A percentile compares a stretch with the other conserved stretches of the same genome.
Conservation (phyloP, 768 basidiomycete genomes). For the Auricularia sp. region DNA sequence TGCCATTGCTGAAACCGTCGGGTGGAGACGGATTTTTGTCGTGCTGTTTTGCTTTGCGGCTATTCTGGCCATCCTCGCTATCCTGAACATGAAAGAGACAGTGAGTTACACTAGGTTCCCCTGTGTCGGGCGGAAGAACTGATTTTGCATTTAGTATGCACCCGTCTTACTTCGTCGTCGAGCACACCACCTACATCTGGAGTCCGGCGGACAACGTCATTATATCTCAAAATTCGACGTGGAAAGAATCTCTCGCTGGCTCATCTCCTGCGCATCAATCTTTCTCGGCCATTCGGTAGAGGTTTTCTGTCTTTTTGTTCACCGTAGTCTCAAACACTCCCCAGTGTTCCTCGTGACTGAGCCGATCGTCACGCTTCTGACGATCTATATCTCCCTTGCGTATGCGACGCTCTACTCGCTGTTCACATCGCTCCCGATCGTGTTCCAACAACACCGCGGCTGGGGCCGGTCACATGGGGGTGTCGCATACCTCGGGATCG, state of each 20-base stretch:
- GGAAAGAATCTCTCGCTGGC: conserved; percentile 31
- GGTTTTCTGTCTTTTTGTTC: conserved; percentile 8
- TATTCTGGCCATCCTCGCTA: conserved; percentile 33
- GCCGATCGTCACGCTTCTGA: conserved; percentile 48
- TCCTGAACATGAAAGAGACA: conserved; percentile 47
- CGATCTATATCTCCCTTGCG: conserved; percentile 49
- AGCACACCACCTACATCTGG: conserved; percentile 32
- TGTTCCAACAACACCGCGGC: conserved; percentile 42
- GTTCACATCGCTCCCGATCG: conserved; percentile 52
- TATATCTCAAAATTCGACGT: conserved; percentile 45
- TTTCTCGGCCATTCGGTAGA: conserved; percentile 45
- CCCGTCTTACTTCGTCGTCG: conserved; percentile 49
- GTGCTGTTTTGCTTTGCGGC: conserved; percentile 46
- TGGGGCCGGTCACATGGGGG: conserved; percentile 47
- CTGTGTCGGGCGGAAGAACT: background rate
- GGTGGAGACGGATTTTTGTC: conserved; percentile 60
- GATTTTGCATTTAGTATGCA: conserved; percentile 33
- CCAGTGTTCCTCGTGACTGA: conserved; percentile 51
- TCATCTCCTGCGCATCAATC: conserved; percentile 36
- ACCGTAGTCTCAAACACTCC: background rate
- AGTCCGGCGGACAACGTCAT: conserved; percentile 29
- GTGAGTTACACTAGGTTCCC: conserved; percentile 20
- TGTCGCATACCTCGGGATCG: conserved; percentile 56
- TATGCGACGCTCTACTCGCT: conserved; percentile 56
- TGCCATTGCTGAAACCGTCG: conserved; percentile 41